Base-by-base conservation (phyloP, 805 yeast genomes). In the Vanderwaltozyma polyspora region DNA sequence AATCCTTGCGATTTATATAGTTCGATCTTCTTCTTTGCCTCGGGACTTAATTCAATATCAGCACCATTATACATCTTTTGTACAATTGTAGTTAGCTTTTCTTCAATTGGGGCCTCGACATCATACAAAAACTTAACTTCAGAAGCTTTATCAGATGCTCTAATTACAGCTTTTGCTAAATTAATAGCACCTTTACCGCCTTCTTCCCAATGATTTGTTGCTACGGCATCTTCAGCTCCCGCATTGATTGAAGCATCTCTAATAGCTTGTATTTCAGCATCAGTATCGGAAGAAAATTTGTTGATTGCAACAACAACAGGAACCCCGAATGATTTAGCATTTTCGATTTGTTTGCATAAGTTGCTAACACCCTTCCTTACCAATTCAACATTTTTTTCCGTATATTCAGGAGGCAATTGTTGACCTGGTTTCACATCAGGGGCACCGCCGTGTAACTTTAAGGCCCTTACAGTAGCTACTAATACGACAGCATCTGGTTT, bases 241-340 rank as follows among this genome's bases (percentile, higher is more conserved):
- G 95, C 94, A 51, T 72, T 72, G 32, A 79, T 48, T 7, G 97
- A 81, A 45, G 82, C 87, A 51, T 75, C 71, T 51, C 76, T 81
- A 46, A 89, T 84, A 26, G 79, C 73, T 35, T 72, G 80, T 46
- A 83, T 76, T 64, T 89, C 97, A 28, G 74, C 79, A 16, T 63
- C 75, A 29, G 94, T 70, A 57, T 89, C 97, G 18, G 87, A 68
- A 44, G 74, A 77, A 67, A 89, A 82, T 55, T 75, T 74, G 68
- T 89, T 89, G 60, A 89, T 82, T 26, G 96, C 96, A 41, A 89
- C 95, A 38, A 89, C 85, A 25, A 89, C 96, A 15, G 95, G 95
- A 31, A 83, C 74, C 42, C 93, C 89, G 58, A 79, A 89, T 49
- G 71, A 73, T 51, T 72, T 77, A 34, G 89, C 89, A 57, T 89